Conservation (phyloP, 768 basidiomycete species). For the Trametes cinnabarina region DNA sequence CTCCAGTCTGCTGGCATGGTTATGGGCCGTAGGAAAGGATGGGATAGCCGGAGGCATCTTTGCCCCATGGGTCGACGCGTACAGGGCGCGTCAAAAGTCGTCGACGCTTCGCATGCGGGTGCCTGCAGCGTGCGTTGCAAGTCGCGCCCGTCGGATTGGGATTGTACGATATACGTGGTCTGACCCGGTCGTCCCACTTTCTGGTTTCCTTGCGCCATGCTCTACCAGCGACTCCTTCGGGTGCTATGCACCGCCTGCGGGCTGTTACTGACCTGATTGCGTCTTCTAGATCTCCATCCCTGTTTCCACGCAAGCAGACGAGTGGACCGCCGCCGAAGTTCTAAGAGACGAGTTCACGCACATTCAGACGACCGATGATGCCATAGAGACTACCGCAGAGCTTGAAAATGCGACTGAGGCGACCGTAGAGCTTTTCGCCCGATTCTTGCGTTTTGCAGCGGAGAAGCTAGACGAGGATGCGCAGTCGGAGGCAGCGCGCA, state of each 20-base stretch:
- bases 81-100: not conserved
- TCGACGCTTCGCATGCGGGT: not conserved
- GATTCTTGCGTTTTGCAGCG: constrained; percentile 78
- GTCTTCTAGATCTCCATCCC: constrained; percentile 73
- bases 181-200: not conserved
- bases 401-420: constrained; percentile 59
- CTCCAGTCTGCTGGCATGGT: not conserved
- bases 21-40: not conserved
- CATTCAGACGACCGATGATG: constrained; percentile 55
- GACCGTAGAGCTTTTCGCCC: constrained; percentile 74
- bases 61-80: not conserved
- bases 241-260: not conserved
- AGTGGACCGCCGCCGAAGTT: constrained; percentile 93
- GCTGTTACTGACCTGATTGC: constrained; percentile 1
- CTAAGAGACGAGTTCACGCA: constrained; percentile 86
- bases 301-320: constrained; percentile 73
- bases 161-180: not conserved
- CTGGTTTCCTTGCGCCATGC: not conserved
- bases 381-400: constrained; percentile 51
- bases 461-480: constrained; percentile 56
- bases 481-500: constrained; percentile 51
- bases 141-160: not conserved
- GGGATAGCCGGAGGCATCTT: not conserved
- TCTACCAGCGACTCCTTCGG: not conserved
- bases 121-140: constrained; percentile 2